Base-by-base conservation (phyloP, 805 yeast genomes). In the Saccharomyces cerevisiae region DNA sequence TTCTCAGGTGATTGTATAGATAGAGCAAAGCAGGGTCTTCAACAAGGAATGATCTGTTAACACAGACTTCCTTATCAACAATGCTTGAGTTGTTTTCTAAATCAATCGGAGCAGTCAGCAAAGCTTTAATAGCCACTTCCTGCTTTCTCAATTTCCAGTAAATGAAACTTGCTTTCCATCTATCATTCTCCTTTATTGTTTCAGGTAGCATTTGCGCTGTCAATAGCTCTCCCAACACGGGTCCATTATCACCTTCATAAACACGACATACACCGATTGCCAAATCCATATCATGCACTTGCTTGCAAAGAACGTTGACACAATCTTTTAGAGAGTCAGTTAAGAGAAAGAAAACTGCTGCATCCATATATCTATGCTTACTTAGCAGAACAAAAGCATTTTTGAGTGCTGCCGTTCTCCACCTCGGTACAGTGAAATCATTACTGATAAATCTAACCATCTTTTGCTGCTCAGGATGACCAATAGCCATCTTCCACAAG, bases 321-420 rank as follows among this genome's bases (percentile, higher is more conserved):
- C 90, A 83, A 71, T 94, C 98, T 53, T 79, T 79, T 13, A 89
- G 70, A 0, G 90, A 75, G 51, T 78, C 90, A 0, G 87, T 96
- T 11, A 92, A 74, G 36, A 92, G 69, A 69, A 92, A 92, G 67
- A 94, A 91, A 24, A 85, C 83, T 0, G 97, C 97, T 0, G 97
- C 96, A 69, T 90, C 95, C 66, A 79, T 72, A 63, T 79, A 87
- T 46, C 98, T 74, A 68, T 91, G 99, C 63, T 89, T 89, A 57
- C 97, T 88, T 59, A 94, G 69, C 47, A 92, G 72, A 0, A 89
- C 98, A 74, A 82, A 92, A 0, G 98, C 98, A 71, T 92, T 92
- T 64, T 94, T 94, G 62, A 83, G 70, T 0, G 98, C 97, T 1
- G 97, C 97, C 0, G 87, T 76, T 60, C 76, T 80, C 97, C 97